Evolutionary conservation across 345 rosid genomes (phyloP).

Genomic region (Tarenaya hassleriana): DNA sequence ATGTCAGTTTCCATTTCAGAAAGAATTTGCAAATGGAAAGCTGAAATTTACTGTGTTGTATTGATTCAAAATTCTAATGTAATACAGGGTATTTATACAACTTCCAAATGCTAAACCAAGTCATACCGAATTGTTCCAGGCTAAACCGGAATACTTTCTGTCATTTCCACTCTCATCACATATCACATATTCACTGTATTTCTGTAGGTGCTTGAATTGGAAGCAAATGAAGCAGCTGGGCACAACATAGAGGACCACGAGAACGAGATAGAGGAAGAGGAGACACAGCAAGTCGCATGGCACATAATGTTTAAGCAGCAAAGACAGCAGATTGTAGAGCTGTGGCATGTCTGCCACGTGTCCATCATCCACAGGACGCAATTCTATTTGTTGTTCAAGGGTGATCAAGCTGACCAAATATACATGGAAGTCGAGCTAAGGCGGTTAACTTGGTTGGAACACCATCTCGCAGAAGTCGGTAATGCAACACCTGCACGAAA

Average conservation of each 20-base stretch:
- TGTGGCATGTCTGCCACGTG: constrained; percentile 85
- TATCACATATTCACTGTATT: constrained; percentile 5
- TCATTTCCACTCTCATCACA: background rate
- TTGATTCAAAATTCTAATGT: no score
- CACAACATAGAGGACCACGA: constrained; percentile 57
- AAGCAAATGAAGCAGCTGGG: constrained; percentile 95
- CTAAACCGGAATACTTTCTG: no score
- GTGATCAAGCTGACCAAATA: constrained; percentile 95
- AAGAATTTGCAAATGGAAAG: no score
- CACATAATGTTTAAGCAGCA: constrained; percentile 73
- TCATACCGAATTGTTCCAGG: no score
- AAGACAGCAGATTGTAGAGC: constrained; percentile 85
- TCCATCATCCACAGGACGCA: constrained; percentile 94
- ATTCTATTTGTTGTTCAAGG: constrained; percentile 84
- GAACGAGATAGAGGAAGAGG: constrained; percentile 36
- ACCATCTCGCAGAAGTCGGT: constrained; percentile 84
- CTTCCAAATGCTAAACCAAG: no score
- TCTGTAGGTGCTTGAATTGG: constrained; percentile 85
- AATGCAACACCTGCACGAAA: constrained; percentile 73
- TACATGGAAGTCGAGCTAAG: constrained; percentile 98
- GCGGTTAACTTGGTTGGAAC: constrained; percentile 90
- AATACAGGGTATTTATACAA: no score
- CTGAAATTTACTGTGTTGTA: no score
- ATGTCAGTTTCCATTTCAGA: no score
- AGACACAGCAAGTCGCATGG: constrained; percentile 78